Base-by-base conservation (phyloP, 2,329 filamentous ascomycete species). In the Tympanopsis confertula region DNA sequence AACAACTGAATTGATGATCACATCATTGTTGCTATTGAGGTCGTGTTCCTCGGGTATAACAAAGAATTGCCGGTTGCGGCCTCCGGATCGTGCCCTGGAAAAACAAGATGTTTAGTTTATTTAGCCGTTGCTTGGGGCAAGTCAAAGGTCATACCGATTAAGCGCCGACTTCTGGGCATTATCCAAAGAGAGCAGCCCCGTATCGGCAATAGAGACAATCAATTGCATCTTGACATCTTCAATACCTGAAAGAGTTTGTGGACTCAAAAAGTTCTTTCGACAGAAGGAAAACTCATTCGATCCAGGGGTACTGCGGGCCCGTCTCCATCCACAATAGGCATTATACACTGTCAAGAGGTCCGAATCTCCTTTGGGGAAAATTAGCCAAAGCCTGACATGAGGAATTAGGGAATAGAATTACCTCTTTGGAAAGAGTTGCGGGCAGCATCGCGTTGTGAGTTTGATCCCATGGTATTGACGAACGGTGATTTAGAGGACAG, bases 211-310 rank as follows among this genome's bases (percentile, higher is more conserved):
- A 0, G 86, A 83, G 2, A 85, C 79, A 1, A 95, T 68, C 0
- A 98, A 74, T 51, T 98, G 91, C 5, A 84, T 83, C 58, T 96
- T 98, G 38, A 96, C 71, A 48, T 98, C 91, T 56, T 98, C 91
- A 45, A 98, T 94, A 44, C 91, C 94, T 35, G 78, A 69, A 3
- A 98, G 69, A 3, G 86, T 91, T 54, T 93, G 87, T n/a, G 82
- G 72, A 42, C 81, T 89, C 38, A 98, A 72, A 52, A 88, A 95
- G 58, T 94, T 94, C 63, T 94, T 95, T 49, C 82, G 80, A 62
- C 91, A 98, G 59, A 93, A 98, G 46, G 87, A 76, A 50, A 81
- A 85, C 50, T 96, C 89, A 36, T 82, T 86, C 35, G 74, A 69
- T 5, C 72, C 69, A 0, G 52, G 47, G 5, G 30, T 33, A 15